phyloP scores from a whole-genome alignment of 371 early-diverging fungal genomes.

The Cokeromyces recurvatus region DNA sequence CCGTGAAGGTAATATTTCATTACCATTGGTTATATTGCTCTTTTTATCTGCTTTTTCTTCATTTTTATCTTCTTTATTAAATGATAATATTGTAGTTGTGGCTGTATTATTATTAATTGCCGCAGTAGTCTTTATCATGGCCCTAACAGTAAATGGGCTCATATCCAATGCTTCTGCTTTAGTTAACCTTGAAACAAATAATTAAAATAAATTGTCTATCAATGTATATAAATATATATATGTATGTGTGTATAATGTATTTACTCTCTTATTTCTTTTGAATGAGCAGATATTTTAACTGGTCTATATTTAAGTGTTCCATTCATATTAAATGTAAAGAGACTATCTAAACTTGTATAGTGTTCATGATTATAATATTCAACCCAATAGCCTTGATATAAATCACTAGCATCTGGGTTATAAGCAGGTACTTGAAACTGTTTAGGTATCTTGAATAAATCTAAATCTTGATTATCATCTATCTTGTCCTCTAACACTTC shows the following conservation, averaged over 20 bases:
- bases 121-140: constrained; percentile 6
- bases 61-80: constrained; percentile 7
- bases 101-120: neutral
- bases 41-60: constrained; percentile 19
- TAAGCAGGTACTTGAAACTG: constrained; percentile 22
- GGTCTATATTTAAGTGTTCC: constrained; percentile 65
- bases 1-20: constrained; percentile 28
- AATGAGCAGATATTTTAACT: constrained; percentile 19
- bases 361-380: constrained; percentile 75
- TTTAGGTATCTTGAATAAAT: constrained; percentile 19
- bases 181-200: constrained; percentile 29
- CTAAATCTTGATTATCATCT: constrained; percentile 14
- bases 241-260: too few species aligned
- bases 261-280: constrained; percentile 32
- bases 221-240: too few species aligned
- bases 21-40: constrained; percentile 6
- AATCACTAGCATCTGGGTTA: constrained; percentile 35
- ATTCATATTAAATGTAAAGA: constrained; percentile 86
- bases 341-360: constrained; percentile 66
- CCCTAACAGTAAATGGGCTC: constrained; percentile 52
- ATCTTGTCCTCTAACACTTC: constrained; percentile 35
- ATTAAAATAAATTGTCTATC: neutral
- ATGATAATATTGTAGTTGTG: neutral
- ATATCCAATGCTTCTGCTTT: constrained; percentile 32
- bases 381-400: constrained; percentile 61